Evolutionary conservation across 305 asterid genomes (phyloP).

Genomic region (Solanum hybrid): DNA sequence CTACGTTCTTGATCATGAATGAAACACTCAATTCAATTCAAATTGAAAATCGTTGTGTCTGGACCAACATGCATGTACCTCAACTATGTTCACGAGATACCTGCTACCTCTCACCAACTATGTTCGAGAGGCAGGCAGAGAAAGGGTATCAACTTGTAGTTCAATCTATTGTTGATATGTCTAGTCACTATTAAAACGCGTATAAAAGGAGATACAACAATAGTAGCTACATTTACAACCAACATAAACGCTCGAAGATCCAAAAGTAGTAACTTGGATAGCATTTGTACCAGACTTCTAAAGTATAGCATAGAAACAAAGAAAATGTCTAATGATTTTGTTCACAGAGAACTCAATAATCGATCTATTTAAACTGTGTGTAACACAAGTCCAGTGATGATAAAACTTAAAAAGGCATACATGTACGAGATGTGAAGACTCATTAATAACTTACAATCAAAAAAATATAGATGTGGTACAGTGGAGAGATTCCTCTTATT

Average conservation of each 20-base stretch:
- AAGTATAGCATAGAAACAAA: not conserved
- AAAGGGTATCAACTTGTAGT: not conserved
- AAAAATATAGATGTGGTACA: not conserved
- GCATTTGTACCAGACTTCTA: not conserved
- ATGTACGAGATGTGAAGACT: not conserved
- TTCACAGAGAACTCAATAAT: not conserved
- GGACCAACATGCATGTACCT: not conserved
- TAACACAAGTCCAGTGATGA: not conserved
- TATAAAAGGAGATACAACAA: not conserved
- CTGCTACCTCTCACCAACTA: not conserved
- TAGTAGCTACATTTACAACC: not conserved
- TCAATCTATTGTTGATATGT: not conserved
- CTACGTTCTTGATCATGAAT: not conserved
- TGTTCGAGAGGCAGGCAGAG: not conserved
- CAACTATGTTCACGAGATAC: not conserved
- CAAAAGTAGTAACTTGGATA: not conserved
- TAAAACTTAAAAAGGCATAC: not conserved
- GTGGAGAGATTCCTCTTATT: constrained; percentile 14
- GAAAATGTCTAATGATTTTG: not conserved
- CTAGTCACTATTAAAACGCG: not conserved
- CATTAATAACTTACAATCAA: not conserved
- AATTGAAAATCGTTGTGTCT: not conserved
- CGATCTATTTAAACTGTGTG: not conserved
- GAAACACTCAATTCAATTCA: not conserved
- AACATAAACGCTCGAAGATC: not conserved